Percentiles rank a stretch among this genome's conserved stretches.
These are phyloP conservation scores for Melampsora larici-populina DNA, from an alignment of 1,284 basidiomycete species.

Conservation along the genomic window DNA sequence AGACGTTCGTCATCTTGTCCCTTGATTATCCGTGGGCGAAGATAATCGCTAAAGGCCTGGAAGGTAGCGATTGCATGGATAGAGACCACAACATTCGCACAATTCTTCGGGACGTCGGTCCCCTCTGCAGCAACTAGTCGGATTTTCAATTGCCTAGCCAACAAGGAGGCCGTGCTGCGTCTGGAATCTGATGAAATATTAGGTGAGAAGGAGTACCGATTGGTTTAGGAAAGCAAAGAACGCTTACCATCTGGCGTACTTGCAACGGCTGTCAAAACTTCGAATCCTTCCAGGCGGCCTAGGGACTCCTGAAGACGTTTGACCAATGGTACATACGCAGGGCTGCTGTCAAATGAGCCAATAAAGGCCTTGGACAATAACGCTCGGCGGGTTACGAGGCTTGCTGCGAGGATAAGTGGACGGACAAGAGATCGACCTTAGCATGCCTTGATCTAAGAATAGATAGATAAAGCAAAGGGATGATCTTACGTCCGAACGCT, in stretches of 20 bases:
- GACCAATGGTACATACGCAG: slow-evolving; percentile 68
- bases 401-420: not conserved
- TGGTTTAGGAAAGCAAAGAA: slow-evolving; percentile 18
- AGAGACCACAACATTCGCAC: slow-evolving; percentile 85
- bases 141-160: slow-evolving; percentile 81
- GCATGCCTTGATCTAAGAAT: slow-evolving; percentile 6
- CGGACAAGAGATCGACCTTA: no score
- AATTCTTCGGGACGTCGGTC: slow-evolving; percentile 75
- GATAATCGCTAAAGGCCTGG: slow-evolving; percentile 88
- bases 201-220: slow-evolving; percentile 40
- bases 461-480: slow-evolving; percentile 43
- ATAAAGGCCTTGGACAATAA: slow-evolving; percentile 40
- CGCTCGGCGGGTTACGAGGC: not conserved
- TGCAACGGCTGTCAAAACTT: slow-evolving; percentile 79
- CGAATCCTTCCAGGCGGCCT: slow-evolving; percentile 88
- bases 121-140: slow-evolving; percentile 81
- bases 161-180: slow-evolving; percentile 74
- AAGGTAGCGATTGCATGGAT: slow-evolving; percentile 96
- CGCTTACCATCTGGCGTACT: slow-evolving; percentile 66
- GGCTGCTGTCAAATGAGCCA: slow-evolving; percentile 44
- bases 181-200: slow-evolving; percentile 65
- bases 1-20: slow-evolving; percentile 56
- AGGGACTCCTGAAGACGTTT: slow-evolving; percentile 91
- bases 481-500: slow-evolving; percentile 58
- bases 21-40: slow-evolving; percentile 82